Conservation (phyloP, 495 filamentous ascomycete species). For the Physcia stellaris region DNA sequence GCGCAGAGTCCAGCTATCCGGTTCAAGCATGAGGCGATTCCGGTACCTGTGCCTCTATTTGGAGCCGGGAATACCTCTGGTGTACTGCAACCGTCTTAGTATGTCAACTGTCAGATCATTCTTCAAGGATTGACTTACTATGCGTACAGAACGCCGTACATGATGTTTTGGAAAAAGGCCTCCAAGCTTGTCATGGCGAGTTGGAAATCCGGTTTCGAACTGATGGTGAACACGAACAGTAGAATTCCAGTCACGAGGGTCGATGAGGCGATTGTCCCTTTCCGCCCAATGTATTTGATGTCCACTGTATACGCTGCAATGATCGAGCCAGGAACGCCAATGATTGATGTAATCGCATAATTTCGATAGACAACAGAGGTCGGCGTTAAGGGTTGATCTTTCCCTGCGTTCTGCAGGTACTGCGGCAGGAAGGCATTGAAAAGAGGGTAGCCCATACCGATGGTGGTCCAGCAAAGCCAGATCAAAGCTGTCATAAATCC, state of each 20-base stretch:
- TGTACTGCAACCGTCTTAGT: slow-evolving; percentile 19
- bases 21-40: slow-evolving; percentile 43
- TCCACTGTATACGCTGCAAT: slow-evolving; percentile 42
- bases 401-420: slow-evolving; percentile 34
- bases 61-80: slow-evolving; percentile 49
- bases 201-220: slow-evolving; percentile 32
- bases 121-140: slow-evolving; percentile 16
- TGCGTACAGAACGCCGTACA: slow-evolving; percentile 49
- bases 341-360: slow-evolving; percentile 44
- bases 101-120: neutral
- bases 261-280: slow-evolving; percentile 41
- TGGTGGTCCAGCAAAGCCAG: slow-evolving; percentile 44
- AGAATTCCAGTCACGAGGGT: slow-evolving; percentile 42
- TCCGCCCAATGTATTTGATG: slow-evolving; percentile 44
- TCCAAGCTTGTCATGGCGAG: slow-evolving; percentile 39
- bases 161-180: slow-evolving; percentile 50
- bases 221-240: slow-evolving; percentile 44
- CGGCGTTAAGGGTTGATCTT: slow-evolving; percentile 19
- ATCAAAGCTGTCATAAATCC: slow-evolving; percentile 34
- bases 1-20: slow-evolving; percentile 44
- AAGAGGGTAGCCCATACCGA: slow-evolving; percentile 44
- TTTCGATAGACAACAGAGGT: slow-evolving; percentile 43
- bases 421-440: slow-evolving; percentile 49
- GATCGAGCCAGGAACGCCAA: slow-evolving; percentile 42
- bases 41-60: slow-evolving; percentile 43